phyloP scores from a whole-genome alignment of 805 yeast genomes.

The Yamadazyma philogaea region DNA sequence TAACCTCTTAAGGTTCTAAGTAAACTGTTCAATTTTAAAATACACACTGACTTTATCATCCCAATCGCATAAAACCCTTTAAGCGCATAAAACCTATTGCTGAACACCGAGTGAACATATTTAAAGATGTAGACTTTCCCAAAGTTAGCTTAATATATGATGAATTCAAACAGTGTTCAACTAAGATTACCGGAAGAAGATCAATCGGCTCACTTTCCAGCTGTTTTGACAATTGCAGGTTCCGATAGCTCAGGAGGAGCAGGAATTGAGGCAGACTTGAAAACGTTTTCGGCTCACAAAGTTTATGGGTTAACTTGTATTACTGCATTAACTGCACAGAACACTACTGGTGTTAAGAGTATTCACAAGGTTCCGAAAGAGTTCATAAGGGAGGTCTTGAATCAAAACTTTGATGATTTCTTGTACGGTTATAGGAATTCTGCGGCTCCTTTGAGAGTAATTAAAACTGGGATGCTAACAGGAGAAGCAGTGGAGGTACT shows the following conservation, averaged over 20 bases:
- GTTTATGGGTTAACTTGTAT: conserved; percentile 78
- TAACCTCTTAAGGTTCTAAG: too few relatives aligned
- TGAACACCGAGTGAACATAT: too few relatives aligned
- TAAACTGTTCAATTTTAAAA: too few relatives aligned
- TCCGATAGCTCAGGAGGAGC: conserved; percentile 90
- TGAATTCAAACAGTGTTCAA: too few relatives aligned
- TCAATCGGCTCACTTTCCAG: conserved; percentile 13
- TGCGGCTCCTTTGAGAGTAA: conserved; percentile 46
- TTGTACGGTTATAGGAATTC: conserved; percentile 22
- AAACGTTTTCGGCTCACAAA: conserved; percentile 70
- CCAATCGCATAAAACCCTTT: background rate
- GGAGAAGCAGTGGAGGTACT: conserved; percentile 51
- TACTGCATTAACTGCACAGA: conserved; percentile 79
- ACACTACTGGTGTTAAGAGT: conserved; percentile 49
- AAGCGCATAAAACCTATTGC: conserved; percentile 12
- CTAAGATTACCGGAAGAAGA: background rate
- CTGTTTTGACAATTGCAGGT: conserved; percentile 53
- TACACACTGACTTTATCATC: background rate
- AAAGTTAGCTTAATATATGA: too few relatives aligned
- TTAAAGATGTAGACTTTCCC: too few relatives aligned
- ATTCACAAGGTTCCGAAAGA: conserved; percentile 41
- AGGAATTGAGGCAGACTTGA: conserved; percentile 85
- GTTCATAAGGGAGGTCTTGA: conserved; percentile 48
- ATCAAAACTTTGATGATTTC: conserved; percentile 58
- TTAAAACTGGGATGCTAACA: conserved; percentile 80